Conservation (phyloP, 2,329 filamentous ascomycete species). For the Fusarium praegraminearum region DNA sequence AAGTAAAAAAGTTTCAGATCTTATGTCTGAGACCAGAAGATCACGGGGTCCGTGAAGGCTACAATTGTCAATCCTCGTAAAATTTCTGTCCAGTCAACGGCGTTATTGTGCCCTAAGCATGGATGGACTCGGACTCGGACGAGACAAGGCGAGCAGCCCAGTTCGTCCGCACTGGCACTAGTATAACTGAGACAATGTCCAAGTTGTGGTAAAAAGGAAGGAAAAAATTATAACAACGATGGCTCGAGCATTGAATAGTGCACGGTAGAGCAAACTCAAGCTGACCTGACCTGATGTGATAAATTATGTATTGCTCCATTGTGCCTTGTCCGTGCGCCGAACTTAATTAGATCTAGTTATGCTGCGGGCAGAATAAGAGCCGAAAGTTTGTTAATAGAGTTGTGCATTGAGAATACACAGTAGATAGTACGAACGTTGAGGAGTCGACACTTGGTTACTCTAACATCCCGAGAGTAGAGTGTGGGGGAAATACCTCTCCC, state of each 20-base stretch:
- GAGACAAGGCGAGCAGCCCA: neutral
- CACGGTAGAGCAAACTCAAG: neutral
- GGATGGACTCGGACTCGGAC: neutral
- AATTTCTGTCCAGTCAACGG: neutral
- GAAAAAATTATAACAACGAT: neutral
- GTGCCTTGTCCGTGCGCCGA: neutral
- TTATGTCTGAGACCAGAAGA: conserved; percentile 28
- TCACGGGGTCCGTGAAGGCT: conserved; percentile 1
- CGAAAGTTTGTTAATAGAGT: neutral
- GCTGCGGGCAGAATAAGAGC: neutral
- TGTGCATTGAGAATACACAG: neutral
- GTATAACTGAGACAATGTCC: conserved; percentile 5
- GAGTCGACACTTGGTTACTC: neutral
- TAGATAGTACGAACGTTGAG: neutral
- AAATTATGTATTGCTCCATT: neutral
- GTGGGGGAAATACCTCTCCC: neutral
- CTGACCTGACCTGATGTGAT: neutral
- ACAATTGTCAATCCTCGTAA: neutral
- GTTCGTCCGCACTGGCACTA: conserved; percentile 1
- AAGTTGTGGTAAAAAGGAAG: neutral
- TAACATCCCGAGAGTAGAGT: neutral
- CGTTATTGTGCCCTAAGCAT: neutral
- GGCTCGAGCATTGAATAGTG: conserved; percentile 3
- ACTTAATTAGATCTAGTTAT: neutral
- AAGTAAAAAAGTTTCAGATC: conserved; percentile 29